Evolutionary conservation across 2,329 filamentous ascomycete genomes (phyloP), one percentile per base, ranked within the genome.

Genomic region (Cladosporium sp.): DNA sequence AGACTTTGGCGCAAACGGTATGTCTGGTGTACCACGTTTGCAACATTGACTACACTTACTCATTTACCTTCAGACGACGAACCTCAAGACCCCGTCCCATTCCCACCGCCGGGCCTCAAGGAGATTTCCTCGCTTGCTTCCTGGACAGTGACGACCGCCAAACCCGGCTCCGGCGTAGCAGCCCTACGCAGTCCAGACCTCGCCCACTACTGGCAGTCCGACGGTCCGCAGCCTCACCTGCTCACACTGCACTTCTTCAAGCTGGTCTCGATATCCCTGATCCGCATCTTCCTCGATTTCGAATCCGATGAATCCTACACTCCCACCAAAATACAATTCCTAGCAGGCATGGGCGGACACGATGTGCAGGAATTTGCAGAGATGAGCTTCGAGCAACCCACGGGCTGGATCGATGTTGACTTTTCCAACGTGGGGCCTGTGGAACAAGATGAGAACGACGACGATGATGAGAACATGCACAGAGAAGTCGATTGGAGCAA

Each of bases 291-390:
- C 71, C 88, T 99, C 53, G 93, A 99, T 80, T 97, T 96, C 78
- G 89, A 90, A 68, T 87, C 92, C 63, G 95, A 99, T 78, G 95
- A 99, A 79, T 95, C 91, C 52, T 99, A 99, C 78, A 99, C 95
- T 3, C 95, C 95, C 0, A 98, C 93, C 1, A 91, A 93, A 72
- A 96, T 99, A 73, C 83, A 91, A 56, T 93, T 98, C 75, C 87
- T 90, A 44, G 94, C 93, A 0, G 95, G 95, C 14, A 97, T 92
- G 69, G 92, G 93, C 53, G 90, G 93, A 69, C 95, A 98, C 77
- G 93, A 96, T 74, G 86, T 98, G 11, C 90, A 96, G 63, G 91
- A 95, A 68, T 98, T 97, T 77, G 89, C 89, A 1, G 88, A 88
- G 28, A 90, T 97, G 83, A 85, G 87, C 69, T 88, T 97, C 28